A percentile compares a stretch with the other conserved stretches of the same genome.
phyloP scores from a whole-genome alignment of 192 early-diverging fungal genomes.

The Entomortierella lignicola region DNA sequence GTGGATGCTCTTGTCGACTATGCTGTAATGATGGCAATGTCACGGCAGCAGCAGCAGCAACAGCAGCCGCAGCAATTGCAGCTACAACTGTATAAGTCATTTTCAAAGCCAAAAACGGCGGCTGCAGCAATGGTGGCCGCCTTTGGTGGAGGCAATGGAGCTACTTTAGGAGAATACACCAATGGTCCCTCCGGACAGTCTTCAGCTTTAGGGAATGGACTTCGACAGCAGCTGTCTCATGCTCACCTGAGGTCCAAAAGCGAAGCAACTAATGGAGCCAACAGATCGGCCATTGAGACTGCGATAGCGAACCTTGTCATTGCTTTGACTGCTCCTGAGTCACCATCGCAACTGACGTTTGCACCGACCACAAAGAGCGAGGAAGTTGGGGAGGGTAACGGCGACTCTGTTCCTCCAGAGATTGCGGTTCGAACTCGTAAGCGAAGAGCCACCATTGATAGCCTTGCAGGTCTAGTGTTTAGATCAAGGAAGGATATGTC shows the following conservation, averaged over 20 bases:
- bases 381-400: neutral
- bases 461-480: conserved; percentile 21
- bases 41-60: conserved; percentile 1
- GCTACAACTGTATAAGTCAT: neutral
- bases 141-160: neutral
- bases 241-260: conserved; percentile 28
- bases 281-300: neutral
- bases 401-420: too few species aligned
- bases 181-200: neutral
- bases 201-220: neutral
- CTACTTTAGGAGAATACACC: neutral
- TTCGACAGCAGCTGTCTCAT: neutral
- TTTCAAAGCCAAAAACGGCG: neutral
- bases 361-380: neutral
- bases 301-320: neutral
- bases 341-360: neutral
- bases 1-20: conserved; percentile 26
- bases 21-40: conserved; percentile 4
- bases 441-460: conserved; percentile 16
- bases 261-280: conserved; percentile 2
- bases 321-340: neutral
- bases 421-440: conserved; percentile 14
- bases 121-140: neutral
- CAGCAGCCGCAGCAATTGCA: neutral
- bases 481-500: conserved; percentile 13